Evolutionary conservation across 441 rosid species (phyloP), one percentile per base, ranked within the genome.

Genomic region (Corymbia calophylla): DNA sequence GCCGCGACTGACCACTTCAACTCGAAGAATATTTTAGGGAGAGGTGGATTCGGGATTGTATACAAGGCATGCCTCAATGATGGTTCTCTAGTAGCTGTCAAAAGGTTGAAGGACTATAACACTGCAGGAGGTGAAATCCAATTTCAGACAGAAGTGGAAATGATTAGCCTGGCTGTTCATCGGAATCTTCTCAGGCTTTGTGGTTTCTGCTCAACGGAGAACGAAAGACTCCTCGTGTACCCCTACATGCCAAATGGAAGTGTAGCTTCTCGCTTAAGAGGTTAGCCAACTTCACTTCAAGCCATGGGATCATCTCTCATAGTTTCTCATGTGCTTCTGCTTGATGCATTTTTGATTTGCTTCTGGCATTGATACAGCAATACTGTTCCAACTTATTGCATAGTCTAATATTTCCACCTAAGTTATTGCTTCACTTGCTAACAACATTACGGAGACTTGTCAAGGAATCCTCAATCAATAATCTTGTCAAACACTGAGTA

Each of bases 181-280:
- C 60, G 87, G 87, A 86, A 86, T 49, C 87, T 86, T 86, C 87
- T 86, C 49, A 86, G 87, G 87, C 87, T 86, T 27, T 86, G 87
- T 54, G 87, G 87, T 55, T 86, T 86, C 87, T 86, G 87, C 87
- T 86, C 87, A 55, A 86, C 87, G 2, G 87, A 86, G 87, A 54
- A 86, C 2, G 87, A 86, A 54, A 55, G 87, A 44, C 87, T 86
- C 87, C 87, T 86, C 55, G 87, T 86, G 27, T 86, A 86, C 87
- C 87, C 87, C 49, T 54, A 86, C 64, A 86, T 86, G 87, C 51
- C 1, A 4, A 86, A 86, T 2, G 87, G 87, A 86, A 86, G 87
- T 55, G 87, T 86, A 53, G 87, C 87, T 31, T 86, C 87, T 55
- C 64, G 87, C 51, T 55, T 86, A 55, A 86, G 87, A 54, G 87